Evolutionary conservation across 75 land plant species (phyloP).

Genomic region (Adiantum capillusveneris): DNA sequence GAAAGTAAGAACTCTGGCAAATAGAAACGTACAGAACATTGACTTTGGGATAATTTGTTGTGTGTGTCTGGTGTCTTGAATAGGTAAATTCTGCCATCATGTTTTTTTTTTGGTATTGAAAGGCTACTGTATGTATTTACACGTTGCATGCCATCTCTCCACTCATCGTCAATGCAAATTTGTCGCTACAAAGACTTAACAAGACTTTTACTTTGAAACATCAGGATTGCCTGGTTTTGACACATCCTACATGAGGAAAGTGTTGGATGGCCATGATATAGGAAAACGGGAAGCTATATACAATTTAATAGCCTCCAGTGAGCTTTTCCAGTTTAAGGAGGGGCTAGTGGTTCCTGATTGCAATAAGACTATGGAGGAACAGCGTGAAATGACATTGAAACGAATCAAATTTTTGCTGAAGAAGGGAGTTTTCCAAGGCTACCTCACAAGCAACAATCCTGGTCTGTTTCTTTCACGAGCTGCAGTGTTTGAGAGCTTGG

Average conservation of each 20-base stretch:
- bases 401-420: conserved; percentile 15
- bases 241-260: conserved; percentile 18
- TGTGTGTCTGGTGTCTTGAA: too few relatives aligned
- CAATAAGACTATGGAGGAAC: conserved; percentile 22
- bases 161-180: too few relatives aligned
- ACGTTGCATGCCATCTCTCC: too few relatives aligned
- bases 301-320: conserved; percentile 19
- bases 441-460: conserved; percentile 6
- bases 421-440: conserved; percentile 20
- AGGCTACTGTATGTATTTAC: too few relatives aligned
- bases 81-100: too few relatives aligned
- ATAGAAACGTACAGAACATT: too few relatives aligned
- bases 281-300: conserved; percentile 9
- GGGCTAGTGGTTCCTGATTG: conserved; percentile 15
- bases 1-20: too few relatives aligned
- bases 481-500: conserved; percentile 16
- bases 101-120: too few relatives aligned
- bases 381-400: conserved; percentile 26
- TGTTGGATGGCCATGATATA: conserved; percentile 26
- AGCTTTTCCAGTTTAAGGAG: conserved; percentile 14
- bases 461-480: neutral
- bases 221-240: too few relatives aligned
- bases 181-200: too few relatives aligned
- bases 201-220: too few relatives aligned
- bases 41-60: too few relatives aligned